These are phyloP conservation scores for Hibiscus mutabilis DNA, from an alignment of 345 rosid species.

Conservation along the genomic window DNA sequence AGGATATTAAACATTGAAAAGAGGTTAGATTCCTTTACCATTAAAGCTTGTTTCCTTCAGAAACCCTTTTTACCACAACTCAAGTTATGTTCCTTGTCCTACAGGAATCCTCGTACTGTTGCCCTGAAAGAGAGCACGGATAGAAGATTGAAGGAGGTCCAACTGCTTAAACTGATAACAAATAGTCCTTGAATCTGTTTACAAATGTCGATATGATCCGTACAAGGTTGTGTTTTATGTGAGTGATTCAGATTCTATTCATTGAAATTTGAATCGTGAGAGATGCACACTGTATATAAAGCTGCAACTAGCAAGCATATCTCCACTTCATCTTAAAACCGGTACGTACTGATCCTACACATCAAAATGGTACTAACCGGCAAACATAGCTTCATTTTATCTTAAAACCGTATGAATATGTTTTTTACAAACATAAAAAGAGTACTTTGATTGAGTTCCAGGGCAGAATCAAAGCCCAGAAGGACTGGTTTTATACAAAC, in stretches of 20 bases:
- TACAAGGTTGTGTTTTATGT: too few relatives aligned
- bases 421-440: not conserved
- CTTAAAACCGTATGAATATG: not conserved
- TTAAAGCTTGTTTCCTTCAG: not conserved
- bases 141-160: conserved; percentile 52
- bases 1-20: conserved; percentile 51
- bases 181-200: not conserved
- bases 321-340: too few relatives aligned
- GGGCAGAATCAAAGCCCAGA: not conserved
- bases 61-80: not conserved
- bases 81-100: not conserved
- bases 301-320: too few relatives aligned
- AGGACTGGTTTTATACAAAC: not conserved
- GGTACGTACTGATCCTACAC: too few relatives aligned
- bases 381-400: too few relatives aligned
- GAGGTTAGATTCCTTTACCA: conserved; percentile 25
- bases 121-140: conserved; percentile 44
- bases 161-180: conserved; percentile 43
- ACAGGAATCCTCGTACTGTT: conserved; percentile 44
- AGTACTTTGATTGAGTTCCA: not conserved
- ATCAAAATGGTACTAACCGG: too few relatives aligned
- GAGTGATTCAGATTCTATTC: not conserved
- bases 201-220: not conserved
- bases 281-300: not conserved
- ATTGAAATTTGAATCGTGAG: not conserved